Evolutionary conservation across 805 yeast species (phyloP).

Genomic region (Spathaspora girioi): DNA sequence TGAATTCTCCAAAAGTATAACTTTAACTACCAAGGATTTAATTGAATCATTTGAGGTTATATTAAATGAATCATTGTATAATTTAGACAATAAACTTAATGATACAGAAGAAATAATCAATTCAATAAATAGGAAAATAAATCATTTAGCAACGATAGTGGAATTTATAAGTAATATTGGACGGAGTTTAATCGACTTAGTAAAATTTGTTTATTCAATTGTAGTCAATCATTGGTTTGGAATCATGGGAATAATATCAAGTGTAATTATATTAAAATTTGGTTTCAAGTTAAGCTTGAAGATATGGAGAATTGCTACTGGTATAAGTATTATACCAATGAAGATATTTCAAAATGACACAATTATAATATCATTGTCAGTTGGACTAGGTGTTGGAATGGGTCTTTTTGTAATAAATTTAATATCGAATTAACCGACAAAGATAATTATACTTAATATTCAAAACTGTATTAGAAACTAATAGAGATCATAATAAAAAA

Average conservation of each 20-base stretch:
- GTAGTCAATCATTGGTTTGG: neutral
- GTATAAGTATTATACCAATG: neutral
- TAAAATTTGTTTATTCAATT: neutral
- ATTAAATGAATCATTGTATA: constrained; percentile 2
- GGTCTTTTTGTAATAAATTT: neutral
- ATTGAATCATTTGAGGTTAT: constrained; percentile 2
- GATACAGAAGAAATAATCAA: neutral
- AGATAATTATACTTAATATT: no score
- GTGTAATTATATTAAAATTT: neutral
- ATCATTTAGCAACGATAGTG: neutral
- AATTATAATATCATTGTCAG: neutral
- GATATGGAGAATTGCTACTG: neutral
- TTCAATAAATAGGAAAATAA: constrained; percentile 1
- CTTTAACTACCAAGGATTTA: neutral
- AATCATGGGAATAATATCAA: neutral
- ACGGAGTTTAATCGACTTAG: neutral
- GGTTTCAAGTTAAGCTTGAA: neutral
- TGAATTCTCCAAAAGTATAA: neutral
- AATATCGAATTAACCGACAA: neutral
- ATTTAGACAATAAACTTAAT: constrained; percentile 1
- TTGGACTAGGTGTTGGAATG: neutral
- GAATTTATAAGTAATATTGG: neutral
- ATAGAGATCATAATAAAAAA: no score
- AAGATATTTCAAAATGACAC: neutral
- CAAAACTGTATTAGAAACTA: no score